phyloP scores from a whole-genome alignment of 345 rosid genomes.

The Lepidium didymum region DNA sequence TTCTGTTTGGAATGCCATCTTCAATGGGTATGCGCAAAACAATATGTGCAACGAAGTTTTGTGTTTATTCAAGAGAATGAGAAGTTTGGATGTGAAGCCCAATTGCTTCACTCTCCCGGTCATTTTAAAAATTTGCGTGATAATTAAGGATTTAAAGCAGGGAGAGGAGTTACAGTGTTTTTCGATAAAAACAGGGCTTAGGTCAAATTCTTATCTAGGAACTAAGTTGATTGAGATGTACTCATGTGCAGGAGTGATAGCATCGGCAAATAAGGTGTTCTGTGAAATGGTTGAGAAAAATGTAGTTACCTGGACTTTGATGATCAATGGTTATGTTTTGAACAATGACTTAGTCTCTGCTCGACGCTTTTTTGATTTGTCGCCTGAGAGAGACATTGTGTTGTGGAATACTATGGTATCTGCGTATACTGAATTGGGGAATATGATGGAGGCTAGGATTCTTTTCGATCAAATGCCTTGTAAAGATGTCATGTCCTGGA shows the following conservation, averaged over 20 bases:
- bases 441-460: slow-evolving; percentile 49
- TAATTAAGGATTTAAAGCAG: slow-evolving; percentile 41
- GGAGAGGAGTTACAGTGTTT: slow-evolving; percentile 60
- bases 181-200: slow-evolving; percentile 56
- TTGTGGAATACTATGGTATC: slow-evolving; percentile 72
- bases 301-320: slow-evolving; percentile 68
- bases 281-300: slow-evolving; percentile 63
- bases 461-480: slow-evolving; percentile 63
- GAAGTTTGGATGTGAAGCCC: slow-evolving; percentile 38
- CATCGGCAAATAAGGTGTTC: slow-evolving; percentile 52
- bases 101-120: slow-evolving; percentile 69
- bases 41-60: slow-evolving; percentile 37
- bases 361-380: slow-evolving; percentile 52
- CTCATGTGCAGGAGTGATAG: slow-evolving; percentile 35
- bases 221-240: slow-evolving; percentile 70
- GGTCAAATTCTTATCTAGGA: slow-evolving; percentile 44
- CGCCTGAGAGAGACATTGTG: slow-evolving; percentile 68
- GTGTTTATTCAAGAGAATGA: slow-evolving; percentile 43
- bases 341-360: slow-evolving; percentile 51
- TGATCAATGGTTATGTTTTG: slow-evolving; percentile 51
- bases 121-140: slow-evolving; percentile 53
- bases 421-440: slow-evolving; percentile 58
- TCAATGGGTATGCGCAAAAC: slow-evolving; percentile 43
- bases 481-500: slow-evolving; percentile 83
- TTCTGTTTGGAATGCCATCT: slow-evolving; percentile 56